A percentile compares a stretch with the other conserved stretches of the same genome.
Conservation (phyloP, 108 stramenopile genomes). For the Ochromonas danica region DNA sequence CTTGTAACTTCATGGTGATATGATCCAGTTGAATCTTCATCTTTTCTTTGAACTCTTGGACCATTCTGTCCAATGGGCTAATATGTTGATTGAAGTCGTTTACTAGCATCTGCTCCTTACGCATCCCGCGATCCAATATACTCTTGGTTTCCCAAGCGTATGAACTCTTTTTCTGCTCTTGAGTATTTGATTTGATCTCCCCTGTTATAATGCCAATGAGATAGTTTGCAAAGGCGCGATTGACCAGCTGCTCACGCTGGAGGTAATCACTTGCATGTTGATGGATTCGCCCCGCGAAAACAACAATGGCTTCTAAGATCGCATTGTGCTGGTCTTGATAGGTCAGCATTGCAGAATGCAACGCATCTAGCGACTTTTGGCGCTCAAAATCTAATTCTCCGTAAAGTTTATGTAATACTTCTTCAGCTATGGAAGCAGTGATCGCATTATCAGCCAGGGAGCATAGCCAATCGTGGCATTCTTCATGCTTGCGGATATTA, state of each 20-base stretch:
- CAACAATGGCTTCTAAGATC: conserved; percentile 22
- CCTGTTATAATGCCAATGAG: neutral
- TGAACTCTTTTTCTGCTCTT: neutral
- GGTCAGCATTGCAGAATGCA: neutral
- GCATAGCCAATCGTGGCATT: conserved; percentile 26
- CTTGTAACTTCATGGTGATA: conserved; percentile 1
- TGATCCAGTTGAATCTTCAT: conserved; percentile 1
- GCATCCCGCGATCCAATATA: neutral
- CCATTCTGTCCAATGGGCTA: neutral
- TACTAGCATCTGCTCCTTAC: neutral
- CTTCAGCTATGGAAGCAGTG: neutral
- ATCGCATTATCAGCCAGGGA: conserved; percentile 6
- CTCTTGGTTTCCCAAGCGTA: conserved; percentile 9
- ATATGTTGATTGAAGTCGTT: conserved; percentile 11
- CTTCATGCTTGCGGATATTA: neutral
- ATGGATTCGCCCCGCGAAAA: conserved; percentile 28
- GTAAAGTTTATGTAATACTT: neutral
- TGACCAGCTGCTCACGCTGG: conserved; percentile 1
- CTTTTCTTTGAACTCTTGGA: neutral
- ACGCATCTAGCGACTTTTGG: neutral
- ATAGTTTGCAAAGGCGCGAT: conserved; percentile 1
- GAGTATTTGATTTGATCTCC: neutral
- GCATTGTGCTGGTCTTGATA: conserved; percentile 19
- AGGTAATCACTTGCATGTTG: conserved; percentile 25
- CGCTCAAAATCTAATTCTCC: neutral